Percentiles rank a stretch among this genome's conserved stretches.
These are phyloP conservation scores for Penicillium griseofulvum DNA, from an alignment of 2,329 filamentous ascomycete species.

Conservation along the genomic window DNA sequence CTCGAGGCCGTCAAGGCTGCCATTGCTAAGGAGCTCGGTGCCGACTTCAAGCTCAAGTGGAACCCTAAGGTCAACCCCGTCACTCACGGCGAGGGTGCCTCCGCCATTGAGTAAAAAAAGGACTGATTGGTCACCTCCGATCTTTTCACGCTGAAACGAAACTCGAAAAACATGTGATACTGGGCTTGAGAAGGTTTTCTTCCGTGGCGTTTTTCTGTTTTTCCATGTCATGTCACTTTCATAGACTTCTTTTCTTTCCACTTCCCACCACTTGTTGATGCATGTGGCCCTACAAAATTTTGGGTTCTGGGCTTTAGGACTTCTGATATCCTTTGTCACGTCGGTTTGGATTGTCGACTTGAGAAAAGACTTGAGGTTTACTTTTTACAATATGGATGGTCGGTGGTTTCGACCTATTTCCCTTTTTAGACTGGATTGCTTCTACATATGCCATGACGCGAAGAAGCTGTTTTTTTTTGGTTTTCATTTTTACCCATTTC, in stretches of 20 bases:
- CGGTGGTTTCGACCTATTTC: slow-evolving; percentile 11
- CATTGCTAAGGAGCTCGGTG: slow-evolving; percentile 66
- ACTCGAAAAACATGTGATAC: slow-evolving; percentile 10
- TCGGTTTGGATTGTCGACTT: slow-evolving; percentile 5
- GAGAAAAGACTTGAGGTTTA: slow-evolving; percentile 11
- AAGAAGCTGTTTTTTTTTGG: not conserved
- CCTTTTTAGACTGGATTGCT: slow-evolving; percentile 7
- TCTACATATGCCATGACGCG: slow-evolving; percentile 4
- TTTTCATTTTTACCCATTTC: slow-evolving; percentile 3
- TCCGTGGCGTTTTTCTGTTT: slow-evolving; percentile 6
- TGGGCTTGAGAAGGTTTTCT: slow-evolving; percentile 7
- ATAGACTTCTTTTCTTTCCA: slow-evolving; percentile 11
- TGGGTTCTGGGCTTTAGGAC: slow-evolving; percentile 6
- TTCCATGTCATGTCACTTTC: not conserved
- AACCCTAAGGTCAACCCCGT: slow-evolving; percentile 70
- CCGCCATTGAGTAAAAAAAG: slow-evolving; percentile 53
- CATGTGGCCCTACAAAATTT: slow-evolving; percentile 5
- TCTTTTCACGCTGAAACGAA: slow-evolving; percentile 14
- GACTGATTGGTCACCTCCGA: not conserved
- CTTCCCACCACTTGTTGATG: not conserved
- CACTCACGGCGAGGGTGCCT: slow-evolving; percentile 52
- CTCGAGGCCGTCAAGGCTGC: slow-evolving; percentile 68
- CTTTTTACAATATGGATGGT: slow-evolving; percentile 12
- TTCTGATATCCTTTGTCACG: slow-evolving; percentile 16
- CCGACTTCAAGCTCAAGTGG: slow-evolving; percentile 72